These are phyloP conservation scores for Paragyromitra xinjiangensis DNA, from an alignment of 495 filamentous ascomycete genomes.

Conservation along the genomic window DNA sequence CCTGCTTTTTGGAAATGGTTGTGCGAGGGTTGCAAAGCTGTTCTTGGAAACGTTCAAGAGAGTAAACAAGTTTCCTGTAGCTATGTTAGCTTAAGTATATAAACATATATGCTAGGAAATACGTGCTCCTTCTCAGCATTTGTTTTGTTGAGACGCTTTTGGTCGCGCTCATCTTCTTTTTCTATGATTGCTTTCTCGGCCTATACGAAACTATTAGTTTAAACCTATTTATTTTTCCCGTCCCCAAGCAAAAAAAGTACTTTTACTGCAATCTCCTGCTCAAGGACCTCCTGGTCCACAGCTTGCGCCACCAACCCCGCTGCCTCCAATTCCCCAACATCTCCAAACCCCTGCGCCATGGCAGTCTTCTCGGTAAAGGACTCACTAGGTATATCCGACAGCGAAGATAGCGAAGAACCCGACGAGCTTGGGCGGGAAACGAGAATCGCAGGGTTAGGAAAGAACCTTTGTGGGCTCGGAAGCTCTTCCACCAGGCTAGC, in stretches of 20 bases:
- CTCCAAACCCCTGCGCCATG: slow-evolving; percentile 14
- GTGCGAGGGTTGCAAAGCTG: slow-evolving; percentile 15
- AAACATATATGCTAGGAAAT: background rate
- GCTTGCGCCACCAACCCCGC: slow-evolving; percentile 39
- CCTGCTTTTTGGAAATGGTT: slow-evolving; percentile 16
- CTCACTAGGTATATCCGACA: background rate
- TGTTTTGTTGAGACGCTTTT: slow-evolving; percentile 83
- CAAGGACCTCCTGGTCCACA: slow-evolving; percentile 56
- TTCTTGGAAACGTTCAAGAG: slow-evolving; percentile 27
- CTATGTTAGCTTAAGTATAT: slow-evolving; percentile 21
- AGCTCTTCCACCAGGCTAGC: slow-evolving; percentile 9
- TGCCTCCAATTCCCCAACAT: slow-evolving; percentile 30
- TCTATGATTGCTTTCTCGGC: slow-evolving; percentile 80
- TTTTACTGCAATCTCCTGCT: slow-evolving; percentile 60
- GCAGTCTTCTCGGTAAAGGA: background rate
- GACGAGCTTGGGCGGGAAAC: slow-evolving; percentile 35
- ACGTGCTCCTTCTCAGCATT: slow-evolving; percentile 67
- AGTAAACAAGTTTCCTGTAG: slow-evolving; percentile 47
- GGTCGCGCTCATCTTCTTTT: slow-evolving; percentile 86
- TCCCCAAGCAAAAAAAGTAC: slow-evolving; percentile 23
- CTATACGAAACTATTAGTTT: slow-evolving; percentile 59
- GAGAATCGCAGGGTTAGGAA: slow-evolving; percentile 24
- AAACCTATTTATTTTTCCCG: background rate
- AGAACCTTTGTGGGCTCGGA: slow-evolving; percentile 2
- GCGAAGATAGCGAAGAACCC: slow-evolving; percentile 30